Evolutionary conservation across 345 rosid genomes (phyloP), one percentile per base, ranked within the genome.

Genomic region (Excoecaria agallocha): DNA sequence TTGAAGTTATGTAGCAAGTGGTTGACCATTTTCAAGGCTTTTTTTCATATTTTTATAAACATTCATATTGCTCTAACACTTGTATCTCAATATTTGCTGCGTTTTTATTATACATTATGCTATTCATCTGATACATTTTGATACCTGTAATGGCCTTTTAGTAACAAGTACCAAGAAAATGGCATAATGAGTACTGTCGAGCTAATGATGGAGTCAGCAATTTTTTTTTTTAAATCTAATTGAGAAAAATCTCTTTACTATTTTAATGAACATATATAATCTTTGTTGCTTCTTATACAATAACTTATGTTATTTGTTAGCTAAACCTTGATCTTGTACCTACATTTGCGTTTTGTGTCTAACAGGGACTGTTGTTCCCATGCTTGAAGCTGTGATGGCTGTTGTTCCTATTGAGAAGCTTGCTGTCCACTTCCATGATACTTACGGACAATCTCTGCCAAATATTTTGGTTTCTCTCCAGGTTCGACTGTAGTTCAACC

Each of bases 401-500:
- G 86, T 85, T 81, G 93, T 94, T 63, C 92, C 97, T 38, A 82
- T 85, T 8, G 91, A 92, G 35, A 92, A 86, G 78, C 86, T 92
- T 39, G 94, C 98, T 68, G 93, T 91, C 80, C 98, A 94, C 82
- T 94, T 92, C 82, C 98, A 94, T 46, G 97, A 94, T 75, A 94
- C 98, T 10, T 94, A 92, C 45, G 97, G 97, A 59, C 98, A 94
- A 84, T 88, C 97, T 76, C 97, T 92, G 77, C 83, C 97, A 71
- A 94, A 94, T 76, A 92, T 94, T 72, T 79, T 92, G 58, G 85
- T 80, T 19, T 91, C 98, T 25, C 95, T 94, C 75, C 97, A 92
- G 74, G 97, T 46, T 12, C 37, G 72, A 12, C 30, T 30, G 1
- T 30, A 30, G 30, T 30, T 30, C 6, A 20, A 25, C 22, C 46